Base-by-base conservation (phyloP, 208 protist species). In the Wallacemonas sp. region DNA sequence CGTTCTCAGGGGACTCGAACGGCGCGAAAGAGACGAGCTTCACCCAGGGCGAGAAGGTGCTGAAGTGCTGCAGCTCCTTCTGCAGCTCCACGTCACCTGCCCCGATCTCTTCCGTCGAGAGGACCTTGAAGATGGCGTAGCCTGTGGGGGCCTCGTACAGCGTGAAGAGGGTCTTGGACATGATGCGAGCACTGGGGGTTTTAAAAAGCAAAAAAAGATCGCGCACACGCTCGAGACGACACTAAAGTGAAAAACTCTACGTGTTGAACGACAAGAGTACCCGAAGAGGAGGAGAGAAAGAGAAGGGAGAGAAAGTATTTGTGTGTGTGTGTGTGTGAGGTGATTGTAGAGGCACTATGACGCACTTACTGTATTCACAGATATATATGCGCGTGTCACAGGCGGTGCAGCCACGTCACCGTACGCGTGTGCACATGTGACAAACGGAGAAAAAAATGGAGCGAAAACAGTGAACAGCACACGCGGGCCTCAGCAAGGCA, bases 81-180 rank as follows among this genome's bases (percentile, higher is more conserved):
- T 99, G 98, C 36, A 97, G 75, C 62, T 83, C 79, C n/a, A 90
- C 77, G 34, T 91, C 77, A n/a, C 66, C 74, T 22, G 83, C 80
- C 30, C 87, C 98, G 60, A 99, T 97, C 71, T 98, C 92, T 65
- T 99, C 97, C n/a, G 68, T 89, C 34, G 93, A 92, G 32, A 88
- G 81, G 10, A 91, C 73, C 73, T 98, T 95, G 72, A 99, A 99
- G 24, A 99, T 71, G 32, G 90, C 95, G 79, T 98, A 99, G 45
- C 98, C 98, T 30, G 95, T 97, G 6, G 98, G 95, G 19, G 87
- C 91, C 85, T 99, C 98, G 73, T 96, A 99, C 36, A 99, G 78
- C 19, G 98, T 69, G 73, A 88, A 97, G 24, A 90, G 79, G 17
- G 77, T 84, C 83, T 94, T 97, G 55, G 89, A 92, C 89, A 94